These are phyloP conservation scores for Tetracladium marchalianum DNA, from an alignment of 495 filamentous ascomycete species.

Conservation along the genomic window DNA sequence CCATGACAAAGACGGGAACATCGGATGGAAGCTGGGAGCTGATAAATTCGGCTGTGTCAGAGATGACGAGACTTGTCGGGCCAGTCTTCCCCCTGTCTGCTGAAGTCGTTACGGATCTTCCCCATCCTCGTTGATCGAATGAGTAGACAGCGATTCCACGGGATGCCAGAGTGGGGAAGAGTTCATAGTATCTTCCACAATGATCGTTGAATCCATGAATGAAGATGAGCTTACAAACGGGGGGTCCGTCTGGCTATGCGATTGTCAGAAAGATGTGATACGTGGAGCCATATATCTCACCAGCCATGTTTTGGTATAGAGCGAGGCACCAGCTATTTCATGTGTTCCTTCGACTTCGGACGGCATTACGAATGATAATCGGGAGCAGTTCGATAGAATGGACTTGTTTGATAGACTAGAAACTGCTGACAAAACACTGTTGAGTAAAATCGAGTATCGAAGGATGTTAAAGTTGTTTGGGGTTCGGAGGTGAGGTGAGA, in stretches of 20 bases:
- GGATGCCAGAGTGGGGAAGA: slow-evolving; percentile 60
- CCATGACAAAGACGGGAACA: slow-evolving; percentile 71
- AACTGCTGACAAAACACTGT: too few relatives aligned
- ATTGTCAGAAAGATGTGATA: slow-evolving; percentile 1
- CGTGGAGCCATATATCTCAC: slow-evolving; percentile 34
- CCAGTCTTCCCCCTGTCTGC: slow-evolving; percentile 59
- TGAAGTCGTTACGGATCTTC: slow-evolving; percentile 34
- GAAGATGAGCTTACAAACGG: slow-evolving; percentile 60
- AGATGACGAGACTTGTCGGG: slow-evolving; percentile 56
- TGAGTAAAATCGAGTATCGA: too few relatives aligned
- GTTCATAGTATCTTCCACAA: slow-evolving; percentile 56
- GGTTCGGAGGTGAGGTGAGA: too few relatives aligned
- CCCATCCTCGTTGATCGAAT: slow-evolving; percentile 74
- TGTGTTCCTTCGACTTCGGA: slow-evolving; percentile 40
- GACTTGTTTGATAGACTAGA: too few relatives aligned
- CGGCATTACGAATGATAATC: slow-evolving; percentile 27
- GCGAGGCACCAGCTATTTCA: slow-evolving; percentile 42
- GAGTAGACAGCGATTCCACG: slow-evolving; percentile 61
- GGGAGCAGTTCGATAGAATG: background rate
- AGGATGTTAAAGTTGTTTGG: too few relatives aligned
- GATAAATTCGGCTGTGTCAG: slow-evolving; percentile 68
- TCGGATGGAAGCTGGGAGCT: slow-evolving; percentile 26
- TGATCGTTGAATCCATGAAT: slow-evolving; percentile 89
- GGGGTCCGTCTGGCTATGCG: slow-evolving; percentile 5
- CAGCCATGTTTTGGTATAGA: slow-evolving; percentile 84